phyloP scores from a whole-genome alignment of 805 yeast genomes.

The Yamadazyma laniorum region DNA sequence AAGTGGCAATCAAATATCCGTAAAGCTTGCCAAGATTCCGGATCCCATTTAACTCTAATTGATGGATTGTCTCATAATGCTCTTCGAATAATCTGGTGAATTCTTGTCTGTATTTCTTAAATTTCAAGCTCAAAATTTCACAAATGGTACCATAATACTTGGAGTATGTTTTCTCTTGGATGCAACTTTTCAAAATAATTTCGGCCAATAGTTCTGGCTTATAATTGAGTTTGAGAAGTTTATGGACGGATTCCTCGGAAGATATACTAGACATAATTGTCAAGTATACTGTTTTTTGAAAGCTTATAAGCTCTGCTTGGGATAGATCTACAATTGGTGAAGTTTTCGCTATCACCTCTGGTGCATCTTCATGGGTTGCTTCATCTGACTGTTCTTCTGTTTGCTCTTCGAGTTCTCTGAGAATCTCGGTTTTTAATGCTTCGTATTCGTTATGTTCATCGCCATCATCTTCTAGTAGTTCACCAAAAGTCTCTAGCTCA shows the following conservation, averaged over 20 bases:
- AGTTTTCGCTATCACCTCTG: neutral
- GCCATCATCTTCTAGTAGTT: slow-evolving; percentile 36
- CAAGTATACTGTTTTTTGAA: slow-evolving; percentile 75
- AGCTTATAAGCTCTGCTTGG: slow-evolving; percentile 56
- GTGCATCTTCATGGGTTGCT: neutral
- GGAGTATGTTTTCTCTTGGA: slow-evolving; percentile 83
- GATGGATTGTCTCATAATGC: slow-evolving; percentile 58
- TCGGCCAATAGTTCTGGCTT: slow-evolving; percentile 58
- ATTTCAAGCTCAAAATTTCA: slow-evolving; percentile 39
- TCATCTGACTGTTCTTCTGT: neutral
- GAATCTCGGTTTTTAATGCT: slow-evolving; percentile 40
- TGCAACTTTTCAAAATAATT: slow-evolving; percentile 75
- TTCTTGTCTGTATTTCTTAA: slow-evolving; percentile 46
- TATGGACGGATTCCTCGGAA: slow-evolving; percentile 90
- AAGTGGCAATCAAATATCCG: slow-evolving; percentile 79
- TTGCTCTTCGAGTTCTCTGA: slow-evolving; percentile 33
- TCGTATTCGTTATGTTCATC: slow-evolving; percentile 55
- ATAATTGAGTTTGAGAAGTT: slow-evolving; percentile 52
- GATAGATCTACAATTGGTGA: slow-evolving; percentile 55
- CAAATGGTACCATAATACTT: slow-evolving; percentile 80
- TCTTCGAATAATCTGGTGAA: slow-evolving; percentile 54
- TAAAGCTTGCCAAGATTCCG: slow-evolving; percentile 80
- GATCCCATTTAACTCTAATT: slow-evolving; percentile 68
- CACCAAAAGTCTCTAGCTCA: slow-evolving; percentile 43
- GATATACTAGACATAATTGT: slow-evolving; percentile 88